Evolutionary conservation across 2,329 filamentous ascomycete species (phyloP).

Genomic region (Teratosphaeria pseudoeucalypti): DNA sequence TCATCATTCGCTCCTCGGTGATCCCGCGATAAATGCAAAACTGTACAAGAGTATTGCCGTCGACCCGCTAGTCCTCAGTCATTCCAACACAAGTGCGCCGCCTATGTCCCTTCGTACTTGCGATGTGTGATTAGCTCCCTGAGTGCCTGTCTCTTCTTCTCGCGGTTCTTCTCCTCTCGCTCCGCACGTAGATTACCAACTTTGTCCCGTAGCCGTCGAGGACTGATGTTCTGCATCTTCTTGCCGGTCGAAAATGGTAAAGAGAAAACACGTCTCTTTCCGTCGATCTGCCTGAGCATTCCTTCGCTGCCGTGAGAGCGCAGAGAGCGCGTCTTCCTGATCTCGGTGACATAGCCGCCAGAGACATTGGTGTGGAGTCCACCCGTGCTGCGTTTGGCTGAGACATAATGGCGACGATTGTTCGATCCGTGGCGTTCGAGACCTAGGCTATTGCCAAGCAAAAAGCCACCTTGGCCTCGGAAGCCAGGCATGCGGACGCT

Average conservation of each 20-base stretch:
- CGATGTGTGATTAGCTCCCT: constrained; percentile 40
- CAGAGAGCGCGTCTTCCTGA: constrained; percentile 8
- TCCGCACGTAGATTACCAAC: constrained; percentile 33
- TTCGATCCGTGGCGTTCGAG: constrained; percentile 39
- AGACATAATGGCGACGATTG: constrained; percentile 31
- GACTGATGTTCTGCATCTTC: constrained; percentile 41
- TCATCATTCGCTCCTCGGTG: background rate
- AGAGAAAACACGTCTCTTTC: constrained; percentile 9
- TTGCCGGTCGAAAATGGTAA: constrained; percentile 25
- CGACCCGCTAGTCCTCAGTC: background rate
- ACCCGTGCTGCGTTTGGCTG: constrained; percentile 13
- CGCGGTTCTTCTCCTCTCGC: constrained; percentile 37
- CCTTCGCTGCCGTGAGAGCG: constrained; percentile 12
- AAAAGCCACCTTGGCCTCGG: constrained; percentile 33
- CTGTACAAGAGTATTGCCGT: background rate
- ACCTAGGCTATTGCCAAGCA: constrained; percentile 47
- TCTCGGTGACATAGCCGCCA: constrained; percentile 2
- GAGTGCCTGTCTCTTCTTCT: constrained; percentile 43
- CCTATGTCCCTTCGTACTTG: background rate
- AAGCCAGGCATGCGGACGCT: constrained; percentile 28
- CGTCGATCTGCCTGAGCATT: constrained; percentile 8
- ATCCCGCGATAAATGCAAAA: background rate
- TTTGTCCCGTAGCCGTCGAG: constrained; percentile 40
- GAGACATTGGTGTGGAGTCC: constrained; percentile 1
- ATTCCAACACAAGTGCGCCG: background rate